phyloP scores from a whole-genome alignment of 768 basidiomycete species.

The Lentinula raphanica region DNA sequence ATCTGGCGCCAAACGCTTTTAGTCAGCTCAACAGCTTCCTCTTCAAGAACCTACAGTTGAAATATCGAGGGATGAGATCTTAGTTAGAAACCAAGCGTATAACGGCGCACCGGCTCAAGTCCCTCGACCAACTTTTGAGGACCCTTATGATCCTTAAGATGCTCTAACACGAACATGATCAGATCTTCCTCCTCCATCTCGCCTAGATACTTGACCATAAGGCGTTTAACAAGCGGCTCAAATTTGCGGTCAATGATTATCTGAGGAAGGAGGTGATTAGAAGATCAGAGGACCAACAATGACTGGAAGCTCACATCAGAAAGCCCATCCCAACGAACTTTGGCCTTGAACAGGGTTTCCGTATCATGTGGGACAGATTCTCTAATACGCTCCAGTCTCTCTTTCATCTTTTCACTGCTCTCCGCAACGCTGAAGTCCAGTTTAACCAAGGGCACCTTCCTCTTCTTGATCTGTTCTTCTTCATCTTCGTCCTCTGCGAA shows the following conservation, averaged over 20 bases:
- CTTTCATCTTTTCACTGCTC: conserved; percentile 70
- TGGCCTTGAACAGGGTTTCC: conserved; percentile 74
- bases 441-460: conserved; percentile 83
- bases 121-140: conserved; percentile 86
- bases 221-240: conserved; percentile 74
- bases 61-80: background rate
- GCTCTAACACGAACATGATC: conserved; percentile 90
- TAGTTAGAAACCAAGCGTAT: background rate
- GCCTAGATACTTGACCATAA: conserved; percentile 85
- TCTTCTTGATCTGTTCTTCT: conserved; percentile 77
- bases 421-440: conserved; percentile 86
- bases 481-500: conserved; percentile 85
- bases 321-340: conserved; percentile 89
- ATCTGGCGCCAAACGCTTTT: conserved; percentile 84
- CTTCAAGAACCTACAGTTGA: conserved; percentile 72
- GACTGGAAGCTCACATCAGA: conserved; percentile 60
- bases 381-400: conserved; percentile 74
- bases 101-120: conserved; percentile 73
- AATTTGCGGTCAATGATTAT: conserved; percentile 79
- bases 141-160: conserved; percentile 84
- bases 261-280: conserved; percentile 34
- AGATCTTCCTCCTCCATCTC: conserved; percentile 92
- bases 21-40: conserved; percentile 81
- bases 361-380: conserved; percentile 71
- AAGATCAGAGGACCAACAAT: background rate